Percentiles rank a stretch among this genome's conserved stretches.
Conservation (phyloP, 2,329 filamentous ascomycete genomes). For the Phialophora expanda region DNA sequence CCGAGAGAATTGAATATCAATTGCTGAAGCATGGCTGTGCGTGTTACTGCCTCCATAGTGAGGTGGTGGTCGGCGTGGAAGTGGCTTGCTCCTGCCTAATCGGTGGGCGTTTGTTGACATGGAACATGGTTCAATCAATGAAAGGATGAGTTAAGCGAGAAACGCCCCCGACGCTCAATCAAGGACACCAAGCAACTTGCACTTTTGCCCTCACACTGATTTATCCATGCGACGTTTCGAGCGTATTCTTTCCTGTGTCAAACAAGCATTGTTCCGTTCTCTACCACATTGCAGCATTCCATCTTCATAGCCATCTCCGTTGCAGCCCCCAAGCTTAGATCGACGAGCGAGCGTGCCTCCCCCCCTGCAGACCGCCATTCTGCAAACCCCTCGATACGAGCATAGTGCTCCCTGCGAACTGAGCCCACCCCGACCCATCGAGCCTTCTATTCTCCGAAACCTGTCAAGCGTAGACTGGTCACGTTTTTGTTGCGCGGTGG, state of each 20-base stretch:
- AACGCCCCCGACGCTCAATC: conserved; percentile 20
- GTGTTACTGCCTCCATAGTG: too few relatives aligned
- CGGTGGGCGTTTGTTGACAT: conserved; percentile 27
- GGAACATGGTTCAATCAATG: conserved; percentile 18
- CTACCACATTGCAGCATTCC: conserved; percentile 16
- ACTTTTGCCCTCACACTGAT: conserved; percentile 24
- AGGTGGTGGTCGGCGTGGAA: background rate
- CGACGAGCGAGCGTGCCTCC: conserved; percentile 3
- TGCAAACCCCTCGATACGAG: conserved; percentile 29
- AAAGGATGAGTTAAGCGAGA: conserved; percentile 20
- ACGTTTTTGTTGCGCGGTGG: background rate
- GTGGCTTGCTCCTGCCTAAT: conserved; percentile 15
- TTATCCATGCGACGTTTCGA: conserved; percentile 7
- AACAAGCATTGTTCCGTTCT: conserved; percentile 24
- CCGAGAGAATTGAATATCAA: background rate
- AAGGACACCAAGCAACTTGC: conserved; percentile 20
- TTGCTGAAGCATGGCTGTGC: background rate
- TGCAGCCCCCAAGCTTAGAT: background rate
- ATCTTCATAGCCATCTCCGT: background rate
- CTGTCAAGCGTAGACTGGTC: conserved; percentile 1
- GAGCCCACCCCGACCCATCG: conserved; percentile 12
- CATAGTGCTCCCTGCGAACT: conserved; percentile 18
- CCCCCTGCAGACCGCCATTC: conserved; percentile 28
- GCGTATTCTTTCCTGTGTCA: conserved; percentile 17
- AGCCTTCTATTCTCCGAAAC: conserved; percentile 11